Base-by-base conservation (phyloP, 495 filamentous ascomycete species). In the Aspergillus biplanus region DNA sequence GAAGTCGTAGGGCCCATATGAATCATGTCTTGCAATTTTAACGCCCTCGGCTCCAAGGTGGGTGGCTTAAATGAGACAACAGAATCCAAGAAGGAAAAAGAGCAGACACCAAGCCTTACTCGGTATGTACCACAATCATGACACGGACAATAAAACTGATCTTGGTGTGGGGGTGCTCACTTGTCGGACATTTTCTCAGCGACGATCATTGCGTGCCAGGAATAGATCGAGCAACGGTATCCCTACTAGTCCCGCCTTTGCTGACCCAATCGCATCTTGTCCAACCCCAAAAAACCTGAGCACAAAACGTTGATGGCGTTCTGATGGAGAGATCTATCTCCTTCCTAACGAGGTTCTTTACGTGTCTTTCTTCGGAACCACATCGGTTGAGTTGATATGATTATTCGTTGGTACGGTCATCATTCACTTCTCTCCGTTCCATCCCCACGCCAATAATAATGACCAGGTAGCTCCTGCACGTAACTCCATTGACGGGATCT, bases 131-230 rank as follows among this genome's bases (percentile, higher is more conserved):
- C n/a, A n/a, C 32, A 62, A 55, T 62, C 42, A 49, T 39, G 54
- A 63, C 47, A 53, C 55, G 48, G 61, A 54, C 47, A 65, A 55
- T 48, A 49, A 59, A 55, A 42, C 37, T 58, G 47, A 58, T 31
- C 18, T 42, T 33, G 48, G 9, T 47, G 59, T 47, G 57, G 39
- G 58, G 63, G 21, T 34, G 52, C 4, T 31, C 47, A 32, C 47
- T 16, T 61, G 52, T 67, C 67, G 64, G 67, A 64, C 61, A 65
- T 65, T 69, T 60, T 65, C 52, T 50, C 55, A 60, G 55, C 42
- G 63, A 59, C 67, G 67, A 69, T 69, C 64, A 69, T 61, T 54
- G 58, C 50, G 65, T 58, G 59, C 67, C 67, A 62, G 64, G 61
- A 64, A 63, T 65, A 69, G 67, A 63, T 44, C 35, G 42, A 64